Evolutionary conservation across 2,329 filamentous ascomycete species (phyloP).

Genomic region (Stagonosporopsis rhizophila): DNA sequence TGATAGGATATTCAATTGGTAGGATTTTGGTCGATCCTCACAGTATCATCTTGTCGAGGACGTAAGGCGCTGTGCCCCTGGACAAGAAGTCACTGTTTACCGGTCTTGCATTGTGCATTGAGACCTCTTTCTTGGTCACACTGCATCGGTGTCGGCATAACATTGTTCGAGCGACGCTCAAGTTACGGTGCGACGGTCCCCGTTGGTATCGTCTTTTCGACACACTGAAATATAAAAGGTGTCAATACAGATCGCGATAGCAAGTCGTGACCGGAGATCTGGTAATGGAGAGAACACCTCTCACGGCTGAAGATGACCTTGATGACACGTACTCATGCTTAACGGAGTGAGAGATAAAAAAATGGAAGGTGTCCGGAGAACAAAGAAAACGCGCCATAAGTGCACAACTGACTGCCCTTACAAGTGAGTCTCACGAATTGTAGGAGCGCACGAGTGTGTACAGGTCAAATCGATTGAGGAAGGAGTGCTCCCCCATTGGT

Average conservation of each 20-base stretch:
- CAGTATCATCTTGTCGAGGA: neutral
- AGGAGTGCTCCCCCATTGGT: too few species aligned
- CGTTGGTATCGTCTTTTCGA: neutral
- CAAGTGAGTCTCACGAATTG: too few species aligned
- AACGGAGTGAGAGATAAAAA: neutral
- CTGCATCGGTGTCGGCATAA: too few species aligned
- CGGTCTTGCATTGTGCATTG: neutral
- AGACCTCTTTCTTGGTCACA: too few species aligned
- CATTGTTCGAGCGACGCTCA: neutral
- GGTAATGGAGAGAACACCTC: too few species aligned
- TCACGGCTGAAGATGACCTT: too few species aligned
- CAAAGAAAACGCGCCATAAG: neutral
- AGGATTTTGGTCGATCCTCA: neutral
- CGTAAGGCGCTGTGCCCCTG: neutral
- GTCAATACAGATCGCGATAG: neutral
- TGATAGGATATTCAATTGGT: neutral
- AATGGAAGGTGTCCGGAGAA: neutral
- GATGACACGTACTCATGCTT: neutral
- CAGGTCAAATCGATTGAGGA: too few species aligned
- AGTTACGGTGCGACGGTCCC: neutral
- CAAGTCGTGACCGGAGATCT: too few species aligned
- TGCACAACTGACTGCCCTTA: neutral
- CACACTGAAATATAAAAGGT: neutral
- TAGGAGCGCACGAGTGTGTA: too few species aligned
- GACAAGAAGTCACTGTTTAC: too few species aligned